Evolutionary conservation across 441 rosid genomes (phyloP), one percentile per base, ranked within the genome.

Genomic region (Geranium incanum): DNA sequence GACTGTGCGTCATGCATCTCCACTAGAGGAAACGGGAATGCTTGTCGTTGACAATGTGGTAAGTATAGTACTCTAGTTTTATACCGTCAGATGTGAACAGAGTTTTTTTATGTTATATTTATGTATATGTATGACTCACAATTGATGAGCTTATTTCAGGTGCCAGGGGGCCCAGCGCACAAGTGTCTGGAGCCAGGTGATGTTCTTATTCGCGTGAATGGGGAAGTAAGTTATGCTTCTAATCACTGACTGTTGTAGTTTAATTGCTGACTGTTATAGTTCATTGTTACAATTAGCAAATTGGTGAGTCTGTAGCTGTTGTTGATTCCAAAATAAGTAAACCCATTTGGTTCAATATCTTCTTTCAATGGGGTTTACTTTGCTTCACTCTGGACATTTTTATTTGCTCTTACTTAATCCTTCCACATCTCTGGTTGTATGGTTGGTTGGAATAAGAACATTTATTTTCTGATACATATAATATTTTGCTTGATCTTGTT

Each of bases 21-120:
- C 84, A 28, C 76, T 79, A 16, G 89, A 83, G 76, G 98, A 89
- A 85, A 92, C 92, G 43, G 99, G 97, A 80, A 89, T 95, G 92
- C 98, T 95, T 73, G 95, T 92, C 76, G 93, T 90, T 66, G 96
- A 89, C 75, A 87, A 93, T 73, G 93, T 86, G 90, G 97, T 90
- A 62, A 83, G 89, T 12, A 55, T 52, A 74, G 43, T 68, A 83
- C 89, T 12, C 36, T 52, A 74, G 43, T 68, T 21, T 62, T 8
- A 16, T 21, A 62, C 65, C 8, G 5, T 62, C n/a, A 21, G 6
- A 21, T 12, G 66, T 23, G 36, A 62, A 62, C 66, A 62, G 36
- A 62, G 66, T 62, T 8, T 21, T 15, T 55, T 55, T 62, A 21
- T 62, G 33, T 62, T 62, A 11, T 60, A 62, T 62, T 19, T 62